Base-by-base conservation (phyloP, 768 basidiomycete species). In the Leucogyrophana mollusca region DNA sequence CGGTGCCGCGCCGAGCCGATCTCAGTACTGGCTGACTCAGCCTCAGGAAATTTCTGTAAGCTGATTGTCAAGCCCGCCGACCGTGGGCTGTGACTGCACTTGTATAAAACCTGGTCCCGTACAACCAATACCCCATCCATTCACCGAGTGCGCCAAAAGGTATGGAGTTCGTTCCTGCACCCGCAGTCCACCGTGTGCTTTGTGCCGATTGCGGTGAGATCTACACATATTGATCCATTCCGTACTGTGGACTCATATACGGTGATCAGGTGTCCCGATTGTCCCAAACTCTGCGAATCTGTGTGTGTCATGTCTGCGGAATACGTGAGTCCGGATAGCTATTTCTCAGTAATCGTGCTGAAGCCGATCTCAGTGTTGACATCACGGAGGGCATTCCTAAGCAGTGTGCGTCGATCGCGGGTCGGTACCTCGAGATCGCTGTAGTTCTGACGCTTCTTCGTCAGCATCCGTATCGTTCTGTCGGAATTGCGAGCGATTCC, bases 321-420 rank as follows among this genome's bases (percentile, higher is more conserved):
- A 94, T 76, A 85, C 86, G 87, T 87, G 62, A 51, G 85, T 67
- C 13, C 7, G 4, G 35, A 42, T 32, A n/a, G 0, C 6, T 17
- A n/a, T n/a, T 41, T 49, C 17, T 9, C 11, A 11, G 14, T 2
- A 21, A 21, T 37, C 10, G 43, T 39, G 2, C 20, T 14, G 0
- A 11, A 22, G 37, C 18, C 5, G 22, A 17, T 39, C 33, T 4
- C 57, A 92, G 90, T 7, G 84, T 98, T 50, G 96, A 99, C 65
- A 95, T 99, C 62, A 98, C 94, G 1, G 95, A 98, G 63, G 94
- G 93, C 11, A 98, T 98, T 43, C 95, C 94, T 6, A 97, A 94
- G 62, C 90, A 91, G 81, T 83, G 89, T 87, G 43, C 42, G 71
- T 62, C n/a, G 42, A 18, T 16, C 9, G 1, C 16, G 33, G 13